Base-by-base conservation (phyloP, 2,329 filamentous ascomycete genomes). In the Aspergillus sp. region DNA sequence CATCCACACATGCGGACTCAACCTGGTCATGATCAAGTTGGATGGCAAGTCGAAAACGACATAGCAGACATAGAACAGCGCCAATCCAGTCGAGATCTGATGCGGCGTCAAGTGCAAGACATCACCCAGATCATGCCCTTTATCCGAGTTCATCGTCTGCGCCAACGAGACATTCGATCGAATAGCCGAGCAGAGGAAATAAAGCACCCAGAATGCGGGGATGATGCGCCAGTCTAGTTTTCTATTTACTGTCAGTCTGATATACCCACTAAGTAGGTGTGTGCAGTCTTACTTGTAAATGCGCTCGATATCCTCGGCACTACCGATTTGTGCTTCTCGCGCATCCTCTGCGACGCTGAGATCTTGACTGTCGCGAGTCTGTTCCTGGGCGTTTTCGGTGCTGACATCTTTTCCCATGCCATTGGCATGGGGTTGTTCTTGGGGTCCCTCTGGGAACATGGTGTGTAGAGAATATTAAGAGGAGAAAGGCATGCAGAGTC, bases 141-240 rank as follows among this genome's bases (percentile, higher is more conserved):
- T 68, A 12, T 76, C 68, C 28, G 68, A 68, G 68, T 95, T 95
- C 90, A 95, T 95, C 1, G 90, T 95, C 70, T 95, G 88, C n/a
- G 90, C 87, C 54, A 95, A 82, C 49, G 89, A 89, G 52, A 95
- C 88, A 67, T 94, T 95, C 58, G 88, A 93, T 41, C 89, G 83
- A 58, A 95, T 93, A 48, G 88, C 90, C 0, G 89, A 93, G 74
- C 88, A 93, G 51, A 95, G 78, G 62, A 95, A 95, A 71, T 95
- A 95, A 11, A 95, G 77, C 11, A 85, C 66, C 90, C 90, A 95
- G 67, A 95, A 91, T 28, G 90, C 88, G 77, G 77, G 76, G 47
- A 80, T 73, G 46, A 81, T 80, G 12, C 78, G 70, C n/a, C 70
- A 69, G 51, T 81, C 78, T 30, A 81, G 69, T 63, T 80, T 81